Conservation (phyloP, 75 land plant species). For the Picea sitchensis region DNA sequence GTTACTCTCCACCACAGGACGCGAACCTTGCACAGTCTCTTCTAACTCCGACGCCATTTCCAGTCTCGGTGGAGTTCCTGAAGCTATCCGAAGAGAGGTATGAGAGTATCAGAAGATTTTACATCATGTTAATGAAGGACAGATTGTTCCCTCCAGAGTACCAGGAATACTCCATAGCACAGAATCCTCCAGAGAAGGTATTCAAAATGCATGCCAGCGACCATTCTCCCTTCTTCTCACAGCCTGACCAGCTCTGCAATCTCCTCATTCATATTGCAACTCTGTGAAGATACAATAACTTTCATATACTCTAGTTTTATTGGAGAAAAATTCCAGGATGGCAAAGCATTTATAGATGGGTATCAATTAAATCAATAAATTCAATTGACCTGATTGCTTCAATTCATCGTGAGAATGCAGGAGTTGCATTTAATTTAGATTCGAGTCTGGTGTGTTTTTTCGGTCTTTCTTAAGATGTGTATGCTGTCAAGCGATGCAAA, state of each 20-base stretch:
- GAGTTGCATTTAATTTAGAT: too few relatives aligned
- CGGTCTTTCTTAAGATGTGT: too few relatives aligned
- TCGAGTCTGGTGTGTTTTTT: too few relatives aligned
- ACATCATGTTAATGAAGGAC: conserved; percentile 19
- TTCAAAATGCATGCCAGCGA: conserved; percentile 14
- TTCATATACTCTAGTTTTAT: too few relatives aligned
- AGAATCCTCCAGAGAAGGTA: conserved; percentile 20
- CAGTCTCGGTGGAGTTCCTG: conserved; percentile 10
- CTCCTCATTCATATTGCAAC: conserved; percentile 9
- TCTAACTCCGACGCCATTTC: conserved; percentile 11
- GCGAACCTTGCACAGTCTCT: conserved; percentile 9
- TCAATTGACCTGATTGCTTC: too few relatives aligned
- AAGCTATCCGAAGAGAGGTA: conserved; percentile 13
- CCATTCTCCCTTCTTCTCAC: conserved; percentile 24
- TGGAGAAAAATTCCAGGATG: too few relatives aligned
- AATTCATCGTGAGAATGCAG: too few relatives aligned
- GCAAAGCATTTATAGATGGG: too few relatives aligned
- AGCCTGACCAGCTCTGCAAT: conserved; percentile 15
- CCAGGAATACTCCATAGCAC: conserved; percentile 13
- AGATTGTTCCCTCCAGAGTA: neutral
- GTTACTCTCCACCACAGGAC: conserved; percentile 1
- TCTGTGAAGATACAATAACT: neutral
- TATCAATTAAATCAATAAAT: too few relatives aligned
- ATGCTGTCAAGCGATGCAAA: too few relatives aligned
- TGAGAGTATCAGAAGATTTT: conserved; percentile 18